Conservation (phyloP, 805 yeast genomes). For the Starmerella vaccinii region DNA sequence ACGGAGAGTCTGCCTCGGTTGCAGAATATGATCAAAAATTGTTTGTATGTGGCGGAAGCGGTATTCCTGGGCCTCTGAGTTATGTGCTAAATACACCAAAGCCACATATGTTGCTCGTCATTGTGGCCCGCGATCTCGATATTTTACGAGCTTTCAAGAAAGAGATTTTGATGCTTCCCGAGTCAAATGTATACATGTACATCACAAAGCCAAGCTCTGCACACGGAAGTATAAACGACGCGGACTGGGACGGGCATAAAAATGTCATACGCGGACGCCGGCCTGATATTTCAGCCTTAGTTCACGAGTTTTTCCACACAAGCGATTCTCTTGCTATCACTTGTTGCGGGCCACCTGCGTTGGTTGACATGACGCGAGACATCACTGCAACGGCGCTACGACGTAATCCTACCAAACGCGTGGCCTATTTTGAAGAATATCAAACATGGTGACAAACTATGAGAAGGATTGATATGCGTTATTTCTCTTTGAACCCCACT, state of each 20-base stretch:
- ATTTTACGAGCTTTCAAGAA: constrained; percentile 4
- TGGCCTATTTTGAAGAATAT: constrained; percentile 59
- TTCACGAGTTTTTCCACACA: constrained; percentile 28
- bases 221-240: not conserved
- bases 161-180: not conserved
- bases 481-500: not conserved
- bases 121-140: constrained; percentile 8
- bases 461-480: not conserved
- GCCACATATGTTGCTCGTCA: constrained; percentile 5
- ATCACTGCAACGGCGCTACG: constrained; percentile 36
- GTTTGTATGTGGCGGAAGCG: constrained; percentile 13
- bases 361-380: constrained; percentile 49
- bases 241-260: not conserved
- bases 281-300: constrained; percentile 22
- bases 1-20: constrained; percentile 5
- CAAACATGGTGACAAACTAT: constrained; percentile 45
- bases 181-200: not conserved
- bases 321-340: constrained; percentile 42
- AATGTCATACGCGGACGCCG: not conserved
- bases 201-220: not conserved
- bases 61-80: constrained; percentile 12
- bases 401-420: constrained; percentile 35
- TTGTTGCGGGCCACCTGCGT: constrained; percentile 51
- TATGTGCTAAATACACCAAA: constrained; percentile 1
- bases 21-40: constrained; percentile 1